phyloP scores from a whole-genome alignment of 2,329 filamentous ascomycete species.

The Trichoderma pleuroti region DNA sequence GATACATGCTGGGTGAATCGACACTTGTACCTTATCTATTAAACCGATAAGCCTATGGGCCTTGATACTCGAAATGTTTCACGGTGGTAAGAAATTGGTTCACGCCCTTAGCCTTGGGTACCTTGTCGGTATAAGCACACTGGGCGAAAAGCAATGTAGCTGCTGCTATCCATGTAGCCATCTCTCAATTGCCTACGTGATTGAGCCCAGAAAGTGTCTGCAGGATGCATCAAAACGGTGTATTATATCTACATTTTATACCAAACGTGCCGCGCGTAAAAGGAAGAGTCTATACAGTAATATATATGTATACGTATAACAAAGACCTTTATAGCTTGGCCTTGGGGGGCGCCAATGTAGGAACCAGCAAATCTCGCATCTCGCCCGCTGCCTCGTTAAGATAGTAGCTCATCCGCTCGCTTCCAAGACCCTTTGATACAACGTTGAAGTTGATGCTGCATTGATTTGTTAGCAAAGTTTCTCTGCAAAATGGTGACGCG shows the following conservation, averaged over 20 bases:
- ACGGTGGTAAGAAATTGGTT: not conserved
- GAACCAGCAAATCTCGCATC: conserved; percentile 79
- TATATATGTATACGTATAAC: not conserved
- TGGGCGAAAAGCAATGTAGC: not conserved
- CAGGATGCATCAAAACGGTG: not conserved
- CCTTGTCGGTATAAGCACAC: not conserved
- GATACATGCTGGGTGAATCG: not conserved
- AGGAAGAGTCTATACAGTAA: conserved; percentile 1
- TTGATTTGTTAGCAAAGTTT: not conserved
- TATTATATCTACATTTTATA: conserved; percentile 1
- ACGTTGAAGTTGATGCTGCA: conserved; percentile 93
- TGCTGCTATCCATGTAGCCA: not conserved
- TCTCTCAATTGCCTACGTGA: not conserved
- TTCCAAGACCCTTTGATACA: conserved; percentile 87
- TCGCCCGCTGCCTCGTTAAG: conserved; percentile 90
- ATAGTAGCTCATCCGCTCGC: conserved; percentile 92
- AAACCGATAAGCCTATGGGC: not conserved
- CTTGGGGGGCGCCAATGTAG: conserved; percentile 75
- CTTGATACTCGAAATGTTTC: not conserved
- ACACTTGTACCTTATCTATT: not conserved
- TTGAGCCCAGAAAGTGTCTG: not conserved
- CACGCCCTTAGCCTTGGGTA: not conserved
- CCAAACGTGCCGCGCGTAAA: not conserved
- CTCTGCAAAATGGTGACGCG: not conserved
- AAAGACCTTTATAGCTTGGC: conserved; percentile 68